phyloP scores from a whole-genome alignment of 2,329 filamentous ascomycete genomes.

The Neospermospora avenae region DNA sequence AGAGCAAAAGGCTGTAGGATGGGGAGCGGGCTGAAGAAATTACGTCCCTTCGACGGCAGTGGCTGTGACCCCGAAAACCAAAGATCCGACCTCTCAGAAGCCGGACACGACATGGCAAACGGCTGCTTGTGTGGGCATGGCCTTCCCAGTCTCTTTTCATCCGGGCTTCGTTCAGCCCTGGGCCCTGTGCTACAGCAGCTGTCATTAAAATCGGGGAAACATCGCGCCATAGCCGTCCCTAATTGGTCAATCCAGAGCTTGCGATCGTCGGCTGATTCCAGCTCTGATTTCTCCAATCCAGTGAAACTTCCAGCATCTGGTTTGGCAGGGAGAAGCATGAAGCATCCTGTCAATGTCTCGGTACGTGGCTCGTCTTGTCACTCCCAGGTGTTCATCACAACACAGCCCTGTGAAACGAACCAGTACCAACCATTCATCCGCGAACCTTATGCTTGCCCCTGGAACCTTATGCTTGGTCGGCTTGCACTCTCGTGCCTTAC shows the following conservation, averaged over 20 bases:
- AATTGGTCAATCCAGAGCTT: background rate
- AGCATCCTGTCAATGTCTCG: background rate
- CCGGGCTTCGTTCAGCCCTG: background rate
- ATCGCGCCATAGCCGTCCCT: background rate
- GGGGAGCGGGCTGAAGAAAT: no score
- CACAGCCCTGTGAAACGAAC: background rate
- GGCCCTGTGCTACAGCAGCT: background rate
- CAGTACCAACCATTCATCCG: background rate
- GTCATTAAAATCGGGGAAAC: background rate
- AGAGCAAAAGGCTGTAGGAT: background rate
- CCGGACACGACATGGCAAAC: background rate
- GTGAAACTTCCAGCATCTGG: background rate
- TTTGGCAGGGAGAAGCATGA: background rate
- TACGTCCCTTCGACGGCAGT: background rate
- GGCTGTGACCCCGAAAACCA: background rate
- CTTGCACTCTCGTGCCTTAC: no score
- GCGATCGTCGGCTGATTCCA: slow-evolving; percentile 1
- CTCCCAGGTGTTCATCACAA: background rate
- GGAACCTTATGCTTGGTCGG: no score
- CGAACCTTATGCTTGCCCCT: no score
- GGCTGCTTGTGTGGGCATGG: background rate
- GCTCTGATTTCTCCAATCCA: background rate
- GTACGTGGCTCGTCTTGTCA: background rate
- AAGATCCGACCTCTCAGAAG: slow-evolving; percentile 1
- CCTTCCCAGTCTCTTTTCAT: background rate